Conservation (phyloP, 2,329 filamentous ascomycete species). For the Tolypocladium paradoxum region DNA sequence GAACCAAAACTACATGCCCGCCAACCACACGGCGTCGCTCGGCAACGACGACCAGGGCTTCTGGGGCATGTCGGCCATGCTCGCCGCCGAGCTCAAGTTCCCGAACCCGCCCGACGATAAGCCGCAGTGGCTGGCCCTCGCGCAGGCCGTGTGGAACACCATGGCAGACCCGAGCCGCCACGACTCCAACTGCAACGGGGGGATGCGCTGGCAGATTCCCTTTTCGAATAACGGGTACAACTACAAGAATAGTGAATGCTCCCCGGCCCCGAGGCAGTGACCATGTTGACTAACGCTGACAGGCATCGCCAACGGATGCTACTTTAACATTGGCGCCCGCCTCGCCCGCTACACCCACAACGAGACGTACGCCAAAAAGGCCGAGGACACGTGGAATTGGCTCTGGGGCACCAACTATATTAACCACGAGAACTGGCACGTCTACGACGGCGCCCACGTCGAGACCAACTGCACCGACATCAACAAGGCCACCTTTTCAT, state of each 20-base stretch:
- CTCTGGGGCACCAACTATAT: conserved; percentile 44
- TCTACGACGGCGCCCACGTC: conserved; percentile 54
- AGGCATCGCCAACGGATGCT: conserved; percentile 51
- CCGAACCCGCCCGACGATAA: conserved; percentile 43
- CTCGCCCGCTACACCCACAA: conserved; percentile 62
- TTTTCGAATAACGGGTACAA: conserved; percentile 63
- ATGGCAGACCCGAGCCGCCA: conserved; percentile 52
- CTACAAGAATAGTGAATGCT: conserved; percentile 55
- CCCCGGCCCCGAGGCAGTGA: background rate
- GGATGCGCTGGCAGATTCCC: conserved; percentile 69
- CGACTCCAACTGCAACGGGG: conserved; percentile 52
- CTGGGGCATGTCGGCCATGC: conserved; percentile 59
- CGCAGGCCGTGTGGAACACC: conserved; percentile 59
- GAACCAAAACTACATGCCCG: conserved; percentile 47
- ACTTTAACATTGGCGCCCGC: conserved; percentile 56
- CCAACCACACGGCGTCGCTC: conserved; percentile 45
- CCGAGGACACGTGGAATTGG: conserved; percentile 54
- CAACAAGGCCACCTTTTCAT: conserved; percentile 55
- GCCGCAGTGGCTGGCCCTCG: conserved; percentile 53
- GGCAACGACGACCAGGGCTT: conserved; percentile 65
- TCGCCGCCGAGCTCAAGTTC: conserved; percentile 54
- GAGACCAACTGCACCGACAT: conserved; percentile 48
- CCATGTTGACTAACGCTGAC: background rate
- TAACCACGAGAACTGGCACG: conserved; percentile 45
- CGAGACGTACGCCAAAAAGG: conserved; percentile 51